phyloP scores from a whole-genome alignment of 371 early-diverging fungal species.

The Entomophthora muscae region DNA sequence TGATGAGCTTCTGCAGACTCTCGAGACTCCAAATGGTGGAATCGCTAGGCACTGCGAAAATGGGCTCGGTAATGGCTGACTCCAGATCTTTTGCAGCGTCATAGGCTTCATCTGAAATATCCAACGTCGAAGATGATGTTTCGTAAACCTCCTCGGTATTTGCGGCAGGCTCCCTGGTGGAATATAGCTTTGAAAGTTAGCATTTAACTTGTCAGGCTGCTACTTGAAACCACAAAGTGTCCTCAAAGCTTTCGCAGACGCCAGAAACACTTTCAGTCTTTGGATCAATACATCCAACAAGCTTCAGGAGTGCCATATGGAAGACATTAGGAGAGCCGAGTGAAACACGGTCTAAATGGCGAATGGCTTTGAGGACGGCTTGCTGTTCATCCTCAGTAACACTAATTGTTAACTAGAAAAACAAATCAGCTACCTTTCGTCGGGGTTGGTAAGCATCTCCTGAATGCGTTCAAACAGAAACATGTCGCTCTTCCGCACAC shows the following conservation, averaged over 20 bases:
- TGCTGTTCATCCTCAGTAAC: not conserved
- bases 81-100: not conserved
- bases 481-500: not conserved
- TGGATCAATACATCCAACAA: not conserved
- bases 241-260: not conserved
- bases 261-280: not conserved
- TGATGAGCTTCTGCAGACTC: not conserved
- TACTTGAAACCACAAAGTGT: not conserved
- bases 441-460: not conserved
- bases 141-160: not conserved
- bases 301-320: not conserved
- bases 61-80: not conserved
- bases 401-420: not conserved
- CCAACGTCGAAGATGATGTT: not conserved
- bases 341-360: not conserved
- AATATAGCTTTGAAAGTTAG: not conserved
- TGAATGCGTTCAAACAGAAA: not conserved
- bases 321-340: not conserved
- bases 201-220: not conserved
- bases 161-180: not conserved
- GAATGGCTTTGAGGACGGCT: not conserved
- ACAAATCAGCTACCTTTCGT: not conserved
- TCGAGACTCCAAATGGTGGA: not conserved
- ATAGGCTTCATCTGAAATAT: not conserved
- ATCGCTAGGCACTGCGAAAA: not conserved